Evolutionary conservation across 2,329 filamentous ascomycete species (phyloP), one percentile per base, ranked within the genome.

Genomic region (Cytospora piceicola): DNA sequence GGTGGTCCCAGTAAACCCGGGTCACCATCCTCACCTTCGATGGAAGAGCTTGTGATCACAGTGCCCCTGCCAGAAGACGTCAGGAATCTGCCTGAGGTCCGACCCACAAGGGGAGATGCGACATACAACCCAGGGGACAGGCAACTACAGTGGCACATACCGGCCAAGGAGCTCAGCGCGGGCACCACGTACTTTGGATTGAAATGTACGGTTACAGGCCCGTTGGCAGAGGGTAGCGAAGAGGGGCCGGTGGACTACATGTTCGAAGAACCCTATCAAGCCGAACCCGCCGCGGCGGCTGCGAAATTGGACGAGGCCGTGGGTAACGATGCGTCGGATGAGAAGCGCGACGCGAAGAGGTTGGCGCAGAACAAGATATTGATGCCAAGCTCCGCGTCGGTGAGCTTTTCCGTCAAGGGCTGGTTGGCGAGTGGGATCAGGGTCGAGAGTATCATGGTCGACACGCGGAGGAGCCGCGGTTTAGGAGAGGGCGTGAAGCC

Each of bases 401-500:
- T 92, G 65, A 93, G 90, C 75, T 90, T 91, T 73, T 83, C 87
- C 1, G 85, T 90, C 57, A 90, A 89, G 75, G 88, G 88, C 5
- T 90, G 88, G 86, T 73, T 90, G 71, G 83, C 88, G 20, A 90
- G 88, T 72, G 88, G 88, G 4, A 80, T 90, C 58, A 89, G 84
- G 75, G 83, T 90, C 34, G 88, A 90, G 70, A 88, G 86, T 76
- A 85, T 93, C 73, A 74, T 88, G 73, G 76, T 93, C 71, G 83
- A 93, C 75, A 82, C 87, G n/a, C 89, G 91, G 75, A 93, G 90
- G 79, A 96, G 92, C 77, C 86, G 90, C 65, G 95, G 95, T 0
- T 73, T 99, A 55, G 93, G 93, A 0, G 93, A 96, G 70, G 88
- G 91, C 2, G 88, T 98, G 49, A 96, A 93, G 78, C 95, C 95